Evolutionary conservation across 257 asterid genomes (phyloP).

Genomic region (Parsonsia alboflavescens): DNA sequence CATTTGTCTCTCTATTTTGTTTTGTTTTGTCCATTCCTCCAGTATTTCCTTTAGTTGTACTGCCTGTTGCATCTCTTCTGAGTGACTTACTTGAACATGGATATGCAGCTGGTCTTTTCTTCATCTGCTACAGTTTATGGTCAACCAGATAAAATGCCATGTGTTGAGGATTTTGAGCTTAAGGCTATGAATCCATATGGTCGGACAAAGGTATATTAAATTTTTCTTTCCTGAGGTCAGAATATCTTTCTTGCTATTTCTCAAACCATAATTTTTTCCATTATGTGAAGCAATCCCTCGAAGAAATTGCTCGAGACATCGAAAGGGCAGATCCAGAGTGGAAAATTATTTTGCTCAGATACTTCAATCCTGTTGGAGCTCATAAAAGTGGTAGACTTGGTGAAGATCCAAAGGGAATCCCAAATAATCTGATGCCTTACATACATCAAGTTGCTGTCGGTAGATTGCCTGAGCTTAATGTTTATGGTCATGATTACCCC

Average conservation of each 20-base stretch:
- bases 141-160: constrained; percentile 83
- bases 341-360: constrained; percentile 80
- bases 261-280: background rate
- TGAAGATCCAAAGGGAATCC: constrained; percentile 94
- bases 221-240: background rate
- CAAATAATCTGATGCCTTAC: constrained; percentile 97
- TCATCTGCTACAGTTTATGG: constrained; percentile 98
- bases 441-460: constrained; percentile 96
- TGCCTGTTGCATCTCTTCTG: background rate
- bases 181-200: constrained; percentile 98
- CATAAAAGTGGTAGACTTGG: constrained; percentile 90
- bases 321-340: constrained; percentile 66
- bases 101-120: constrained; percentile 78
- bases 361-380: constrained; percentile 94
- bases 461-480: constrained; percentile 74
- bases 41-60: background rate
- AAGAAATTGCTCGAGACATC: constrained; percentile 83
- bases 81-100: constrained; percentile 15
- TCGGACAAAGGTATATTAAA: constrained; percentile 68
- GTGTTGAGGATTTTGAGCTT: constrained; percentile 71
- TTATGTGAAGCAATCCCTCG: constrained; percentile 60
- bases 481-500: constrained; percentile 90
- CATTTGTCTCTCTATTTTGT: background rate
- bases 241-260: background rate
- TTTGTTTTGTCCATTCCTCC: background rate